Base-by-base conservation (phyloP, 108 stramenopile genomes). In the Nitzschia inconspicua region DNA sequence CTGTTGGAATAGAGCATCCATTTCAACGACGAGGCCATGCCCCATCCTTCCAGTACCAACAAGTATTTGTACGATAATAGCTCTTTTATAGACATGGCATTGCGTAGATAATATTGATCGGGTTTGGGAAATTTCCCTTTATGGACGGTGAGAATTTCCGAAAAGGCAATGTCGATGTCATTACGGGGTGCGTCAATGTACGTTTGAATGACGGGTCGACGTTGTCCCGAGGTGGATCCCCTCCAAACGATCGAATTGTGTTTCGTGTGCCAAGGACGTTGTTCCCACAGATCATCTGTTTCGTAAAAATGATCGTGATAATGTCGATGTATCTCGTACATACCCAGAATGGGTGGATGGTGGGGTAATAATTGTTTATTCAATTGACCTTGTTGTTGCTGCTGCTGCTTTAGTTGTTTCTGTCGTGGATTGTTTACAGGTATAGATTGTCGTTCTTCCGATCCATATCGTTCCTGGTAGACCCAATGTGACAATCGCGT, bases 21-120 rank as follows among this genome's bases (percentile, higher is more conserved):
- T 68, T 77, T 76, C 6, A 82, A 53, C 2, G 74, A 73, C 5
- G 73, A 57, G 8, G 81, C 72, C 11, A 82, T 63, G 58, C 77
- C 81, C 44, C 75, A 75, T 20, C 79, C 79, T 47, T 76, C 71
- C n/a, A 76, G n/a, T 0, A 39, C 37, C n/a, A 39, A 39, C n/a
- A 39, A 39, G n/a, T 39, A 39, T 39, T 39, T 39, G n/a, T 39
- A 39, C 0, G 11, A n/a, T 39, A 39, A 39, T 39, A 39, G n/a
- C n/a, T 39, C 14, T 0, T 11, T 14, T 0, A 39, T 14, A 39
- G 14, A 14, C 0, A 39, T 14, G 11, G 37, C 37, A 39, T 39
- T 14, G n/a, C 37, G 37, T 0, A 39, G 0, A 39, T 39, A 39
- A n/a, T 39, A 39, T 1, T 39, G 14, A 39, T 39, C 37, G 37